A percentile compares a stretch with the other conserved stretches of the same genome.
These are phyloP conservation scores for Aspergillus neoniger DNA, from an alignment of 2,329 filamentous ascomycete genomes.

Conservation along the genomic window DNA sequence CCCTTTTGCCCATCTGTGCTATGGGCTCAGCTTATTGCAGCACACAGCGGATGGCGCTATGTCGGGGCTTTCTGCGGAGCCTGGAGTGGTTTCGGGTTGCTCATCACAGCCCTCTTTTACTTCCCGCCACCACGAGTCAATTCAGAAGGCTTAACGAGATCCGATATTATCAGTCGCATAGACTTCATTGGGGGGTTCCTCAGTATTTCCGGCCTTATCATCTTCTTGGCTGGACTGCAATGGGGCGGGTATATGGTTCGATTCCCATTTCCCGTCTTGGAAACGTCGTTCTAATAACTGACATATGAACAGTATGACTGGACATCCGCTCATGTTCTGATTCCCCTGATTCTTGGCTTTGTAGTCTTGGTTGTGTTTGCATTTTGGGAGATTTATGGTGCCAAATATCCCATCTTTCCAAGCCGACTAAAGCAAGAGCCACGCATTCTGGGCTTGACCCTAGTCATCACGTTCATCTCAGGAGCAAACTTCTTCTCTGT, in stretches of 20 bases:
- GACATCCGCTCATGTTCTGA: conserved; percentile 49
- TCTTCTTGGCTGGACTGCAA: conserved; percentile 53
- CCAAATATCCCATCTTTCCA: conserved; percentile 51
- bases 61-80: conserved; percentile 45
- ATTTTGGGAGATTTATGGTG: conserved; percentile 51
- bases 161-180: conserved; percentile 48
- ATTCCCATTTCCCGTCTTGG: conserved; percentile 2
- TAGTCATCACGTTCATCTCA: conserved; percentile 61
- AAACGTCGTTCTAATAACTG: background rate
- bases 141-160: conserved; percentile 38
- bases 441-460: conserved; percentile 54
- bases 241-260: conserved; percentile 53
- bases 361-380: conserved; percentile 46
- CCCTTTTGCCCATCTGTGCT: conserved; percentile 65
- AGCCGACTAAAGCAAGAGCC: conserved; percentile 49
- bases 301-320: conserved; percentile 42
- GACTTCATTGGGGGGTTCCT: conserved; percentile 55
- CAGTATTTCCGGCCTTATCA: conserved; percentile 50
- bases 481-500: conserved; percentile 61
- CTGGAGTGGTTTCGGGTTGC: conserved; percentile 46
- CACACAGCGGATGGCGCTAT: conserved; percentile 48
- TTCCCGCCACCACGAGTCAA: conserved; percentile 49
- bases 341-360: conserved; percentile 49
- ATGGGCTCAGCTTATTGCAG: conserved; percentile 60
- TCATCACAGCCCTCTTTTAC: conserved; percentile 48